Base-by-base conservation (phyloP, 2,329 filamentous ascomycete genomes). In the Colletotrichum graminicola region DNA sequence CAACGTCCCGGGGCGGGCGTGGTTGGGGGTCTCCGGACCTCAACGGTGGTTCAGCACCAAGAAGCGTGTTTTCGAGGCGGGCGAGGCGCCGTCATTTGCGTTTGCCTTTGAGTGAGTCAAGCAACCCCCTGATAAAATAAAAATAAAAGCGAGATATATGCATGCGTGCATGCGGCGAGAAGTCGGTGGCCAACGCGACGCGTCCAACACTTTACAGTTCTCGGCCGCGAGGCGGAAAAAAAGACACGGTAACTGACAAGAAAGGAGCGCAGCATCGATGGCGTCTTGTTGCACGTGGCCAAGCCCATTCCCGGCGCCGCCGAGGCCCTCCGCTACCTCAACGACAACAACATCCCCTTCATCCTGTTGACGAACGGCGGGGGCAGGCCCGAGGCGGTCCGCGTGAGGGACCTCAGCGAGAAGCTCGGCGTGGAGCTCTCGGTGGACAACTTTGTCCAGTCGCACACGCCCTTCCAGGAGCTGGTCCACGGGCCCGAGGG, bases 321-420 rank as follows among this genome's bases (percentile, higher is more conserved):
- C 1, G 87, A 93, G 77, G 88, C 94, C 18, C 87, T 99, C 26
- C 84, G 85, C 39, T 92, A 90, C 77, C 90, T 98, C 26, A 90
- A 94, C 75, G 82, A 87, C 57, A 87, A 94, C 77, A 86, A 89
- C 57, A 94, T 98, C 56, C 95, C 95, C 16, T 98, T 97, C 83
- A 95, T 99, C 77, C 89, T 99, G 43, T 87, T 99, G 73, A 99
- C 96, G 71, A 99, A 99, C 82, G 96, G 96, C 76, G 96, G 96
- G 52, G 96, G 96, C 69, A 94, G 92, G 78, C 89, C 91, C 73
- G 95, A 98, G 82, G 74, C 62, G n/a, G 75, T 67, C 36, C 70
- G 74, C 32, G 73, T 75, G 23, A 59, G 64, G 49, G 73, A 74
- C 29, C 56, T 76, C 29, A 74, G 71, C 67, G 66, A 66, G 32